A percentile compares a stretch with the other conserved stretches of the same genome.
phyloP scores from a whole-genome alignment of 2,329 filamentous ascomycete species.

The Neodidymelliopsis sp. region DNA sequence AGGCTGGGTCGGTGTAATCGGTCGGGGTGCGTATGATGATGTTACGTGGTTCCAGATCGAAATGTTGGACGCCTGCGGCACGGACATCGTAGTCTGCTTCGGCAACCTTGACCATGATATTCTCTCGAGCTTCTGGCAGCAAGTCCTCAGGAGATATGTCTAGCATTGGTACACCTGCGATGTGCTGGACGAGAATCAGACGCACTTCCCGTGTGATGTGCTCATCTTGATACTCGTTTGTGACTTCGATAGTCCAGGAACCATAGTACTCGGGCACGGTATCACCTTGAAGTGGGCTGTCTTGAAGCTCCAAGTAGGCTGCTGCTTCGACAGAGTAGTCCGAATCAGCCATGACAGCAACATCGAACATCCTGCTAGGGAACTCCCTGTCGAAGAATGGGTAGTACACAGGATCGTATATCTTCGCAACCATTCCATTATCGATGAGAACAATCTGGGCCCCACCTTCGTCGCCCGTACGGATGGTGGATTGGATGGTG shows the following conservation, averaged over 20 bases:
- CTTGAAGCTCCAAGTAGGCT: background rate
- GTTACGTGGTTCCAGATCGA: slow-evolving; percentile 12
- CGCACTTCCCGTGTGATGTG: background rate
- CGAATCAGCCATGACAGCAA: background rate
- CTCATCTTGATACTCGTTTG: background rate
- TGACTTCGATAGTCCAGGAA: background rate
- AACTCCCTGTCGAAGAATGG: background rate
- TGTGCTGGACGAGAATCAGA: slow-evolving; percentile 12
- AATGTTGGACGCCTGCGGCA: slow-evolving; percentile 3
- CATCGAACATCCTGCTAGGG: background rate
- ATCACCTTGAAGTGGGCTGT: background rate
- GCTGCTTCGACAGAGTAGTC: slow-evolving; percentile 1
- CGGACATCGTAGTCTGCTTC: slow-evolving; percentile 8
- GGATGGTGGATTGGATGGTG: background rate
- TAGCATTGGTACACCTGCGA: slow-evolving; percentile 3
- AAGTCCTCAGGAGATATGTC: slow-evolving; percentile 1
- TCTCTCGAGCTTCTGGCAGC: background rate
- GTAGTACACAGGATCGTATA: slow-evolving; percentile 18
- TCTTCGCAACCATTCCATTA: slow-evolving; percentile 13
- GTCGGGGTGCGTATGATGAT: background rate
- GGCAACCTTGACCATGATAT: slow-evolving; percentile 15
- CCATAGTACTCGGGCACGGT: background rate
- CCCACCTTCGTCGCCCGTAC: slow-evolving; percentile 3
- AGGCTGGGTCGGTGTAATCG: background rate
- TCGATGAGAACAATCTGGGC: slow-evolving; percentile 11